These are phyloP conservation scores for Clonostachys sp. DNA, from an alignment of 2,329 filamentous ascomycete species.

Conservation along the genomic window DNA sequence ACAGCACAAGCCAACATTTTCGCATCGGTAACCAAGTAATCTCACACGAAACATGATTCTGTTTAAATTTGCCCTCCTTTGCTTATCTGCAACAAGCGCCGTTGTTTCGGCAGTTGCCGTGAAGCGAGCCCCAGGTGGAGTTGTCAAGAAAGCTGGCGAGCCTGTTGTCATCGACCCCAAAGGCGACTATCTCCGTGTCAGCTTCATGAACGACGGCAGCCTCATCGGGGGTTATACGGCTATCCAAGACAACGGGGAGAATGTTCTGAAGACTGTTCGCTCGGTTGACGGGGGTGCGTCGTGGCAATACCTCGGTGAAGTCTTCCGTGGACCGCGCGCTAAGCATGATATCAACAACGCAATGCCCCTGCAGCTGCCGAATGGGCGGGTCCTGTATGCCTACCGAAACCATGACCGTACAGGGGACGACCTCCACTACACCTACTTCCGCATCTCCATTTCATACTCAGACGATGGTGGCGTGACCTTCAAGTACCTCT, in stretches of 20 bases:
- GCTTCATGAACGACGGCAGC: slow-evolving; percentile 7
- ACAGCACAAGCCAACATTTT: too few species aligned
- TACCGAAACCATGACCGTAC: slow-evolving; percentile 25
- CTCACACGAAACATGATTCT: too few species aligned
- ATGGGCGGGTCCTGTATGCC: slow-evolving; percentile 26
- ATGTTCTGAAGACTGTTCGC: slow-evolving; percentile 13
- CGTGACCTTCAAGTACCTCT: slow-evolving; percentile 24
- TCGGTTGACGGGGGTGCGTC: slow-evolving; percentile 19
- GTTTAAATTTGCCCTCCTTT: too few species aligned
- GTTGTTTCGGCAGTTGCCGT: too few species aligned
- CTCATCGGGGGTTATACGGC: slow-evolving; percentile 20
- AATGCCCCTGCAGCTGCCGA: slow-evolving; percentile 23
- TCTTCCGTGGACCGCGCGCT: slow-evolving; percentile 1
- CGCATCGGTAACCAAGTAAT: too few species aligned
- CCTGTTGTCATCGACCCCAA: slow-evolving; percentile 14
- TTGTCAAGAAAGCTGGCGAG: slow-evolving; percentile 4
- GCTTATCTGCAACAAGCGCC: too few species aligned
- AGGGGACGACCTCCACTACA: slow-evolving; percentile 11
- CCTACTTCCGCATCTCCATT: slow-evolving; percentile 33
- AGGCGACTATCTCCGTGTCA: slow-evolving; percentile 20
- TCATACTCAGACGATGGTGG: slow-evolving; percentile 34
- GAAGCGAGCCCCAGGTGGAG: not conserved
- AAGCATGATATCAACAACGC: slow-evolving; percentile 24
- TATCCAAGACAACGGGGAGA: slow-evolving; percentile 6
- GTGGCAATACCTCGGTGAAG: slow-evolving; percentile 17